Evolutionary conservation across 129 eudicot species (phyloP).

Genomic region (Tagetes patula): DNA sequence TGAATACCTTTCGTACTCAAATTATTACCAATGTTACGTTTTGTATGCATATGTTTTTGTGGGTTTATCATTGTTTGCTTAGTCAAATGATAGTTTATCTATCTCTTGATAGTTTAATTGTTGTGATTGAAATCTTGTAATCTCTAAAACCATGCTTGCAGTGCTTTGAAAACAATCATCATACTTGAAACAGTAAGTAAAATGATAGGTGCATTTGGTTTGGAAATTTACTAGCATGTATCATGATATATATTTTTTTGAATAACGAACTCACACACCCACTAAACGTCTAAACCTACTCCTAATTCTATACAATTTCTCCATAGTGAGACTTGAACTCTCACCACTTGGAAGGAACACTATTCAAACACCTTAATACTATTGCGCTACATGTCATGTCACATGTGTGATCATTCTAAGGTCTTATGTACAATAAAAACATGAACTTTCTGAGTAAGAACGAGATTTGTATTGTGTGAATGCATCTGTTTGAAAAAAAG

Average conservation of each 20-base stretch:
- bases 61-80: not conserved
- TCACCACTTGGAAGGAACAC: too few relatives aligned
- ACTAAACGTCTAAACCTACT: too few relatives aligned
- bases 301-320: too few relatives aligned
- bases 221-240: not conserved
- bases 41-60: not conserved
- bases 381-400: not conserved
- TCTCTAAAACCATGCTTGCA: not conserved
- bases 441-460: not conserved
- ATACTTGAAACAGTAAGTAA: not conserved
- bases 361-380: too few relatives aligned
- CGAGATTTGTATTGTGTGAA: not conserved
- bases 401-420: not conserved
- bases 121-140: not conserved
- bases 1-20: constrained; percentile 9
- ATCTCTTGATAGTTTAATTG: not conserved
- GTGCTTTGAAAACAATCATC: constrained; percentile 1
- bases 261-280: too few relatives aligned
- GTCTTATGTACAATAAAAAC: not conserved
- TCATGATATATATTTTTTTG: not conserved
- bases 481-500: not conserved
- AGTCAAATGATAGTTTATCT: not conserved
- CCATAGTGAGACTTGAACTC: too few relatives aligned
- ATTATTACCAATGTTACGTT: not conserved
- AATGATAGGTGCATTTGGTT: not conserved